Percentiles rank a stretch among this genome's conserved stretches.
These are phyloP conservation scores for Erodium moschatum DNA, from an alignment of 441 rosid species.

Conservation along the genomic window DNA sequence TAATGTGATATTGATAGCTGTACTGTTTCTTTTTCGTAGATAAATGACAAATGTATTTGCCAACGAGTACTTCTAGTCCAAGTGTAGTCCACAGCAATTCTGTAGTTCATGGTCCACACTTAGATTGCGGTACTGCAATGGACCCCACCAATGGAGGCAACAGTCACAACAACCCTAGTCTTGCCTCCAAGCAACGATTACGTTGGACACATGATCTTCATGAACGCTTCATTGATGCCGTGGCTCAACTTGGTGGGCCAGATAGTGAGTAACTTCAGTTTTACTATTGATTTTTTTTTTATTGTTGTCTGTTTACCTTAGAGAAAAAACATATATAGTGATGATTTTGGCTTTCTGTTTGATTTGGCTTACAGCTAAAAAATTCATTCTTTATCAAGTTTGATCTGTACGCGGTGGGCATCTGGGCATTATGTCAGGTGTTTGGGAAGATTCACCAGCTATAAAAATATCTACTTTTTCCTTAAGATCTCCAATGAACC, in stretches of 20 bases:
- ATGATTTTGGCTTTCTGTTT: neutral
- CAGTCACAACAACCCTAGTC: constrained; percentile 54
- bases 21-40: no score
- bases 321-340: neutral
- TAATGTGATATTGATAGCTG: no score
- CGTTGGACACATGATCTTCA: constrained; percentile 79
- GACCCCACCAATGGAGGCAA: constrained; percentile 60
- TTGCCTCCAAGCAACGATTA: constrained; percentile 65
- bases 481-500: neutral
- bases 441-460: neutral
- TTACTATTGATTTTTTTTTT: neutral
- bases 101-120: constrained; percentile 43
- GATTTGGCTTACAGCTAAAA: neutral
- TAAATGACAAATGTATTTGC: no score
- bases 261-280: constrained; percentile 43
- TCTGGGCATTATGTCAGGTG: no score
- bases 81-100: constrained; percentile 25
- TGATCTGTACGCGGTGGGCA: no score
- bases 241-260: constrained; percentile 75
- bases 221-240: constrained; percentile 72
- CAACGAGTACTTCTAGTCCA: no score
- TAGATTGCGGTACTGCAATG: constrained; percentile 49
- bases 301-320: neutral
- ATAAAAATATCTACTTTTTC: neutral
- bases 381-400: neutral